These are phyloP conservation scores for Ophiostoma australiae DNA, from an alignment of 2,329 filamentous ascomycete species.

Conservation along the genomic window DNA sequence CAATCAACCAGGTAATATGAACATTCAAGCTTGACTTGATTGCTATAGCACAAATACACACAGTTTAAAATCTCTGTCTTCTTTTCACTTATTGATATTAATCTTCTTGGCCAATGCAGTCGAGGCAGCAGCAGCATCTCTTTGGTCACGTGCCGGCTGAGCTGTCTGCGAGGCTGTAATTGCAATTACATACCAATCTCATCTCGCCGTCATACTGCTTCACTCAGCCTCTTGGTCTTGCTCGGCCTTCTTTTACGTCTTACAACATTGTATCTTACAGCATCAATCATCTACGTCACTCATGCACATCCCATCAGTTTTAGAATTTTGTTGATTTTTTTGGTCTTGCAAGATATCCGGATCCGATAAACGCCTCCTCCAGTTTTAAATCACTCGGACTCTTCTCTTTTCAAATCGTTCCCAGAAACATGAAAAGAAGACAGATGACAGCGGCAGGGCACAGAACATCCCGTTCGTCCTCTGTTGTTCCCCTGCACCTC, in stretches of 20 bases:
- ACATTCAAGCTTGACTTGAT: neutral
- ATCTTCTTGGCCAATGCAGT: neutral
- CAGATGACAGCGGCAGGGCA: conserved; percentile 4
- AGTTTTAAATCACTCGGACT: conserved; percentile 21
- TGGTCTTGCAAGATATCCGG: conserved; percentile 74
- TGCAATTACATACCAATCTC: neutral
- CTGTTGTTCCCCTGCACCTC: conserved; percentile 21
- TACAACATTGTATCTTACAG: neutral
- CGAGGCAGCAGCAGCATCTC: neutral
- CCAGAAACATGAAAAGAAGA: conserved; percentile 8
- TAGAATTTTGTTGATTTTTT: conserved; percentile 39
- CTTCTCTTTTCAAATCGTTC: conserved; percentile 18
- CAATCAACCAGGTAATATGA: neutral
- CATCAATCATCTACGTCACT: neutral
- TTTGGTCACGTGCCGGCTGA: neutral
- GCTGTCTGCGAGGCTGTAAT: neutral
- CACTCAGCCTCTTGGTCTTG: neutral
- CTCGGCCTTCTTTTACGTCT: neutral
- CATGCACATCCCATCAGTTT: neutral
- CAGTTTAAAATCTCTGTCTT: neutral
- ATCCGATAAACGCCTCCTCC: conserved; percentile 68
- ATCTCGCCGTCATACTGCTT: neutral
- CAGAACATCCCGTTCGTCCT: neutral
- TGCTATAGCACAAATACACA: neutral
- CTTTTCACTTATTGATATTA: neutral